Conservation (phyloP, 2,329 filamentous ascomycete species). For the Phialemoniopsis sp. region DNA sequence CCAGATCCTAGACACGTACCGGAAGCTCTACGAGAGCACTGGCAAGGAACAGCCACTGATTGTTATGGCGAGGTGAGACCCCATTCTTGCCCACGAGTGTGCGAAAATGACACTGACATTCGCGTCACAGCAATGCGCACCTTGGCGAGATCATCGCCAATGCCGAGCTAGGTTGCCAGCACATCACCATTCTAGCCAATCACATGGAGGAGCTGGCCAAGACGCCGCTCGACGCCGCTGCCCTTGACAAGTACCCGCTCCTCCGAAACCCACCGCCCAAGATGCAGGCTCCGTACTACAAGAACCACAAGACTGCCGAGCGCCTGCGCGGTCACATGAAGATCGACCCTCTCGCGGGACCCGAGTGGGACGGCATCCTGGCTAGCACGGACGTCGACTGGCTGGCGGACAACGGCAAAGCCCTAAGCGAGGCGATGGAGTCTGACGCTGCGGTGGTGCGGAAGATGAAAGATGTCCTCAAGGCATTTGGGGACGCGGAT, state of each 20-base stretch:
- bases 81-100: too few relatives aligned
- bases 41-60: constrained; percentile 43
- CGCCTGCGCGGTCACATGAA: constrained; percentile 29
- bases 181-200: constrained; percentile 35
- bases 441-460: constrained; percentile 28
- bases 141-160: constrained; percentile 39
- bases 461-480: constrained; percentile 31
- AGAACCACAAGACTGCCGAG: too few relatives aligned
- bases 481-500: constrained; percentile 28
- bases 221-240: constrained; percentile 23
- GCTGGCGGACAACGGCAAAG: constrained; percentile 36
- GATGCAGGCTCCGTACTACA: too few relatives aligned
- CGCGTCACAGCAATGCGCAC: constrained; percentile 31
- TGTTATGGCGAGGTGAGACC: too few relatives aligned
- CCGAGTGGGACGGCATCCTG: constrained; percentile 31
- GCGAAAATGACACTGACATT: too few relatives aligned
- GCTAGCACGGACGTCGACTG: constrained; percentile 37
- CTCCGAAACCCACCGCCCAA: too few relatives aligned
- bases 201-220: constrained; percentile 29
- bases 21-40: constrained; percentile 36
- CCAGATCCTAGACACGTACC: constrained; percentile 44
- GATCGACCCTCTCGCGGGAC: constrained; percentile 31
- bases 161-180: constrained; percentile 40
- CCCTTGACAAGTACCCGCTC: too few relatives aligned
- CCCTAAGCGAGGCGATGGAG: constrained; percentile 34